Conservation (phyloP, 1,139 yeast genomes). For the Yarrowia galli region DNA sequence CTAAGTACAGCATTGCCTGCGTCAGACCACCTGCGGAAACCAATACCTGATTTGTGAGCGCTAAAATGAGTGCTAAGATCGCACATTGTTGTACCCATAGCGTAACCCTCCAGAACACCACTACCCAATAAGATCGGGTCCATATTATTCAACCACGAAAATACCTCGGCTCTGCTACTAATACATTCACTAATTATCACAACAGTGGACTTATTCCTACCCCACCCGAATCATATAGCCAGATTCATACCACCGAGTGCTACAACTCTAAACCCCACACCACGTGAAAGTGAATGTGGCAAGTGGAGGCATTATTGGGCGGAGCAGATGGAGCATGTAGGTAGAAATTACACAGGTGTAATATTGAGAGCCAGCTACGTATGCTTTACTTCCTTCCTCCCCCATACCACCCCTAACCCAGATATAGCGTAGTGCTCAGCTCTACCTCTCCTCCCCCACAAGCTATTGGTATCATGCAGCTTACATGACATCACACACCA, state of each 20-base stretch:
- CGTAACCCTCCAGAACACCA: background rate
- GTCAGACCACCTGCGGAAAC: no score
- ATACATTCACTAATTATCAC: background rate
- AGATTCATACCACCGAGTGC: background rate
- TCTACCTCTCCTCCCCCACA: background rate
- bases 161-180: background rate
- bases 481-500: constrained; percentile 6
- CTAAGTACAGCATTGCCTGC: no score
- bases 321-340: background rate
- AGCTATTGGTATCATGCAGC: constrained; percentile 9
- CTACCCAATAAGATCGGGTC: background rate
- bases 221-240: background rate
- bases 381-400: no score
- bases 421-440: no score
- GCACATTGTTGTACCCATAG: no score
- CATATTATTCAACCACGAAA: no score
- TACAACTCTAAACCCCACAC: constrained; percentile 32
- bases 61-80: no score
- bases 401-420: background rate
- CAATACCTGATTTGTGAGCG: no score
- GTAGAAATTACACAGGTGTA: background rate
- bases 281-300: constrained; percentile 11
- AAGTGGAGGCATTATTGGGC: background rate
- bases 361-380: no score
- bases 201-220: background rate